Percentiles rank a stretch among this genome's conserved stretches.
These are phyloP conservation scores for Pythium aristosporum DNA, from an alignment of 352 stramenopile species.

Conservation along the genomic window DNA sequence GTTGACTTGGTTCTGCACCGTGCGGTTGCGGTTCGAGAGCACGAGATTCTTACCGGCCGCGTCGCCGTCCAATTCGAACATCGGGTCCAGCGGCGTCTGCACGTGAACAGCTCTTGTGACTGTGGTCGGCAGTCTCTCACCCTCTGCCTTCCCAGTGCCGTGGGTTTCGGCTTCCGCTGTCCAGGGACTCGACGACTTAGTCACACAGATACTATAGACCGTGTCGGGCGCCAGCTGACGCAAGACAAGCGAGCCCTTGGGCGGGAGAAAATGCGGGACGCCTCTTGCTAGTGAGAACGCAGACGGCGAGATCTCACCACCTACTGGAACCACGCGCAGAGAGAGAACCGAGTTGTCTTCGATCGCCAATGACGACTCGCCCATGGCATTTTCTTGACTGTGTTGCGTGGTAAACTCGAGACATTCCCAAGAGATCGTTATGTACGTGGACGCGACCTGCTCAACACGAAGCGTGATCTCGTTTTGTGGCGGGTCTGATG, in stretches of 20 bases:
- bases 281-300: not conserved
- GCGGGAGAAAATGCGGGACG: constrained; percentile 14
- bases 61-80: constrained; percentile 70
- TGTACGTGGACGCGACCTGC: constrained; percentile 14
- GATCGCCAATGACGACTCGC: not conserved
- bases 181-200: constrained; percentile 8
- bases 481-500: not conserved
- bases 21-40: constrained; percentile 72
- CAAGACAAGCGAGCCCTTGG: constrained; percentile 16
- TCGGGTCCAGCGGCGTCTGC: constrained; percentile 46
- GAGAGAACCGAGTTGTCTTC: constrained; percentile 1
- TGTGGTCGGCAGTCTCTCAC: not conserved
- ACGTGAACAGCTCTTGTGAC: constrained; percentile 3
- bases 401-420: not conserved
- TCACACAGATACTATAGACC: constrained; percentile 21
- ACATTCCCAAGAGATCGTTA: constrained; percentile 15
- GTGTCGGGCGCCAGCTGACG: constrained; percentile 21
- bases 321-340: not conserved
- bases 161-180: not conserved
- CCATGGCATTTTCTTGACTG: not conserved
- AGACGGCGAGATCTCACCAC: not conserved
- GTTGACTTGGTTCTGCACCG: constrained; percentile 80
- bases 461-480: constrained; percentile 6
- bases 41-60: constrained; percentile 76
- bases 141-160: not conserved